A percentile compares a stretch with the other conserved stretches of the same genome.
These are phyloP conservation scores for Coleophoma eucalyptorum DNA, from an alignment of 2,329 filamentous ascomycete species.

Conservation along the genomic window DNA sequence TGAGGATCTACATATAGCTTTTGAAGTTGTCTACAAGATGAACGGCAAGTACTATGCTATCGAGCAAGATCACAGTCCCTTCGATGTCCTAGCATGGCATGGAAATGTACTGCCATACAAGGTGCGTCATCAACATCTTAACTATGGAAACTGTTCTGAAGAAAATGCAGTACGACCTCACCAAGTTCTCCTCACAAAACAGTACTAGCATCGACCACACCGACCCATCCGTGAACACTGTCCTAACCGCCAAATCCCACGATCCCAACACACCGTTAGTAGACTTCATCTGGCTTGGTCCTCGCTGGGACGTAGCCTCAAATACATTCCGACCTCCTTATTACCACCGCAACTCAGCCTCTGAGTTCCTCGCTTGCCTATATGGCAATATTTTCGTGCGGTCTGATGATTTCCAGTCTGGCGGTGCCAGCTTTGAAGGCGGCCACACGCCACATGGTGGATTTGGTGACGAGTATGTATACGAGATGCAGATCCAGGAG, in stretches of 20 bases:
- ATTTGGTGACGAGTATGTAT: slow-evolving; percentile 47
- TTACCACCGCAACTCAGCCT: slow-evolving; percentile 50
- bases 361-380: slow-evolving; percentile 40
- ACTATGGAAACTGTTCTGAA: neutral
- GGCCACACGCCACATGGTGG: slow-evolving; percentile 23
- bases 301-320: slow-evolving; percentile 59
- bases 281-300: slow-evolving; percentile 66
- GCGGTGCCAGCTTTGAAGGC: slow-evolving; percentile 37
- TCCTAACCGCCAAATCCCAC: slow-evolving; percentile 55
- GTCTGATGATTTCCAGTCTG: slow-evolving; percentile 40
- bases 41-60: slow-evolving; percentile 61
- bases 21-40: slow-evolving; percentile 59
- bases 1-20: slow-evolving; percentile 43
- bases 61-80: slow-evolving; percentile 66
- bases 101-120: slow-evolving; percentile 62
- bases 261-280: slow-evolving; percentile 51
- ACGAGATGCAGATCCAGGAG: slow-evolving; percentile 39
- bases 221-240: slow-evolving; percentile 63
- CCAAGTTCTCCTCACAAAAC: slow-evolving; percentile 54
- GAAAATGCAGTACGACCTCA: slow-evolving; percentile 42
- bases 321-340: slow-evolving; percentile 55
- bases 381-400: slow-evolving; percentile 38
- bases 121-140: slow-evolving; percentile 23
- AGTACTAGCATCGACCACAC: slow-evolving; percentile 59
- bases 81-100: slow-evolving; percentile 77